These are phyloP conservation scores for Nicotiana otophora DNA, from an alignment of 257 asterid genomes.

Conservation along the genomic window DNA sequence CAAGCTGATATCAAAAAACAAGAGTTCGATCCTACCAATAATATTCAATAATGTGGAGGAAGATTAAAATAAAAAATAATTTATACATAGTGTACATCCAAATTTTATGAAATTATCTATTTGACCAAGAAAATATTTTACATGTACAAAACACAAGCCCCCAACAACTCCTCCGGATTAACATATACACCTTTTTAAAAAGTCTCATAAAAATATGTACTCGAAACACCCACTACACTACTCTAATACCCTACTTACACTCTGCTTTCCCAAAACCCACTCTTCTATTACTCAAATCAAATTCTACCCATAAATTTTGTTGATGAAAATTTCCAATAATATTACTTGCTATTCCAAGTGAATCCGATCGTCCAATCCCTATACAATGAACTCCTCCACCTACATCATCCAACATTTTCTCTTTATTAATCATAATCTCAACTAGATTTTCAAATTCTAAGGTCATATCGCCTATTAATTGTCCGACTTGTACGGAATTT, in stretches of 20 bases:
- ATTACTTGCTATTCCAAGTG: slow-evolving; percentile 62
- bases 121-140: not conserved
- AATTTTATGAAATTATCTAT: not conserved
- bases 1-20: not conserved
- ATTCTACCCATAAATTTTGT: slow-evolving; percentile 87
- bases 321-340: slow-evolving; percentile 87
- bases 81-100: not conserved
- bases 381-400: slow-evolving; percentile 64
- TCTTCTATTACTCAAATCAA: slow-evolving; percentile 46
- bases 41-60: too few relatives aligned
- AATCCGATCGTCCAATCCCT: slow-evolving; percentile 65
- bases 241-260: slow-evolving; percentile 25
- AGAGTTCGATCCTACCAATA: not conserved
- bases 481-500: slow-evolving; percentile 30
- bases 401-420: slow-evolving; percentile 47
- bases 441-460: slow-evolving; percentile 56
- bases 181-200: not conserved
- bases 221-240: not conserved
- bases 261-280: slow-evolving; percentile 68
- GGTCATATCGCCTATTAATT: slow-evolving; percentile 48
- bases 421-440: slow-evolving; percentile 36
- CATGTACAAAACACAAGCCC: not conserved
- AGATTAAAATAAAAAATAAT: too few relatives aligned
- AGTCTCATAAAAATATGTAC: slow-evolving; percentile 22
- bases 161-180: not conserved